Evolutionary conservation across 1,284 basidiomycete genomes (phyloP), one percentile per base, ranked within the genome.

Genomic region (Pisolithus thermaeus): DNA sequence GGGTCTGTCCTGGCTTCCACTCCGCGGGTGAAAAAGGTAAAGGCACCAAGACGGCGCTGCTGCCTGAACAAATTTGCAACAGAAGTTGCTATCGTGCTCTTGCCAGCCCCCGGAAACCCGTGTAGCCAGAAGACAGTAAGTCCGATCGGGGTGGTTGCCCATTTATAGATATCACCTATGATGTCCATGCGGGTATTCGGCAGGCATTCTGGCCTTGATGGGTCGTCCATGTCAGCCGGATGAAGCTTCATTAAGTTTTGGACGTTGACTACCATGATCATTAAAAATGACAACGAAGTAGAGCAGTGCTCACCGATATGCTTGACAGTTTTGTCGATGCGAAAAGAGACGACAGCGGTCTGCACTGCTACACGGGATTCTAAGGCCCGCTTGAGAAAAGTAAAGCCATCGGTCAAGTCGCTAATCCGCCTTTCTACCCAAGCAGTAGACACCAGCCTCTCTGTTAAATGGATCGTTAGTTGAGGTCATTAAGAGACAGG

Each of bases 61-160:
- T 66, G 54, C n/a, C 61, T 55, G 32, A 62, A 62, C 25, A 64
- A 51, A 43, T 64, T 57, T 42, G 66, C 66, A 5, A 67, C 52
- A 1, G 68, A 66, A 0, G 59, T 67, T 5, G 67, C 52, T 20
- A 69, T 58, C 0, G 69, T 59, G 32, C 63, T 68, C 55, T 69
- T 69, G 8, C 69, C 67, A 12, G 63, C 49, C 11, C 68, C 68
- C 0, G 67, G 64, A 36, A 63, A 59, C 3, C 64, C 69, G 23
- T 66, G 56, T 18, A 69, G 40, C 69, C 67, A 70, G 27, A 67
- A 68, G 6, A 70, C 46, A 16, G 57, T 67, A 0, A 46, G 35
- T n/a, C 55, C 53, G 30, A 49, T 47, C 16, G 64, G 64, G 27
- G 47, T 55, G 27, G 57, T 42, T n/a, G 50, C 52, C 64, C 67